Evolutionary conservation across 352 stramenopile species (phyloP).

Genomic region (Phytophthora idaei): DNA sequence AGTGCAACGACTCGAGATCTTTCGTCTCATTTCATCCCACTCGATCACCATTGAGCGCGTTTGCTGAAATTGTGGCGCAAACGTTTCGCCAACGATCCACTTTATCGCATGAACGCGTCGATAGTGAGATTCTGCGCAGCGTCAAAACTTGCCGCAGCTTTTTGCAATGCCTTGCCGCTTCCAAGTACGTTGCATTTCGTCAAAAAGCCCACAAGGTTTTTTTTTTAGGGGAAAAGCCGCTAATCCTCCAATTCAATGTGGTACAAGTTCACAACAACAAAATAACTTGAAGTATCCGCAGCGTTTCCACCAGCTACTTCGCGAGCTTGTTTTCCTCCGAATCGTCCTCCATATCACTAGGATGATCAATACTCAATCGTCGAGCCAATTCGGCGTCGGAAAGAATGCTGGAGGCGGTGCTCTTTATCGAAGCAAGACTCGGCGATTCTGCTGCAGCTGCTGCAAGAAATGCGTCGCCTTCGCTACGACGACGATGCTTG

Average conservation of each 20-base stretch:
- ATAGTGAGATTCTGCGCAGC: too few relatives aligned
- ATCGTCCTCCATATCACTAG: conserved; percentile 51
- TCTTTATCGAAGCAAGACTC: conserved; percentile 46
- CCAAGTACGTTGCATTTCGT: too few relatives aligned
- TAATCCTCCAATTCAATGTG: neutral
- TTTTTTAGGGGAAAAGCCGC: neutral
- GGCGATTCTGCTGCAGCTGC: conserved; percentile 13
- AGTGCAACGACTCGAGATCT: too few relatives aligned
- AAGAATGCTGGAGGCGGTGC: conserved; percentile 53
- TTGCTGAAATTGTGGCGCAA: too few relatives aligned
- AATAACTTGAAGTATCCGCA: neutral
- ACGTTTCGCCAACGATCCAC: too few relatives aligned
- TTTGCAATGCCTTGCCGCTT: too few relatives aligned
- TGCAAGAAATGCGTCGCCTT: conserved; percentile 27
- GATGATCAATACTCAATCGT: conserved; percentile 48
- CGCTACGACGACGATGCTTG: conserved; percentile 34
- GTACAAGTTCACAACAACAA: neutral
- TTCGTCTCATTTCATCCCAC: too few relatives aligned
- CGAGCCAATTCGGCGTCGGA: conserved; percentile 58
- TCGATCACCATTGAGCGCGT: too few relatives aligned
- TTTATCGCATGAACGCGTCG: too few relatives aligned
- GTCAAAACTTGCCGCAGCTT: too few relatives aligned
- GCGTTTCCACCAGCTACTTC: conserved; percentile 15
- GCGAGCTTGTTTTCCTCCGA: conserved; percentile 19
- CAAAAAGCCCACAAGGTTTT: too few relatives aligned